Evolutionary conservation across 306 rosid genomes (phyloP).

Genomic region (Castanea crenata): DNA sequence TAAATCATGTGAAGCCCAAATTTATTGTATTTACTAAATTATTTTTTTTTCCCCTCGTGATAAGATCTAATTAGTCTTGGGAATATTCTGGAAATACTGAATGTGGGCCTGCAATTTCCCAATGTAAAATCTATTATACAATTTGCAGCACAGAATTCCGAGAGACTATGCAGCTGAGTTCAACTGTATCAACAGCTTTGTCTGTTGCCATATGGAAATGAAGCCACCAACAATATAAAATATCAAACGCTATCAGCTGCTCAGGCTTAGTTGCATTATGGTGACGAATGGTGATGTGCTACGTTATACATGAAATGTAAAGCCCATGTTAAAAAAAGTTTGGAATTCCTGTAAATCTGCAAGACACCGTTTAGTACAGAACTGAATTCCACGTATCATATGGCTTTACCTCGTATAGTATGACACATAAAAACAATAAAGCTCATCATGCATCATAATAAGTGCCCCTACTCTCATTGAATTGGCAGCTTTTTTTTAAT

Average conservation of each 20-base stretch:
- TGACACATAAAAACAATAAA: background rate
- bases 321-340: background rate
- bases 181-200: background rate
- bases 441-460: background rate
- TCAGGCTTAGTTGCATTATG: background rate
- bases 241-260: background rate
- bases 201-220: background rate
- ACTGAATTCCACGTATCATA: background rate
- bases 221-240: background rate
- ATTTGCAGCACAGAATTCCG: background rate
- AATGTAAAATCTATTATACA: background rate
- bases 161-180: background rate
- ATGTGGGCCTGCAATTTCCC: background rate
- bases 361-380: background rate
- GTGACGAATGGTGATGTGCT: background rate
- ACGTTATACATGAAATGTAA: background rate
- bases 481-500: background rate
- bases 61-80: background rate
- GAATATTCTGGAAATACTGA: conserved; percentile 1
- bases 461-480: background rate
- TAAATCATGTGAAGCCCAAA: conserved; percentile 9
- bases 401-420: too few species aligned
- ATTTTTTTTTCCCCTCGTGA: background rate
- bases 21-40: conserved; percentile 7
- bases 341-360: background rate